Evolutionary conservation across 371 early-diverging fungal genomes (phyloP).

Genomic region (Polyrhizophydium stewartii): DNA sequence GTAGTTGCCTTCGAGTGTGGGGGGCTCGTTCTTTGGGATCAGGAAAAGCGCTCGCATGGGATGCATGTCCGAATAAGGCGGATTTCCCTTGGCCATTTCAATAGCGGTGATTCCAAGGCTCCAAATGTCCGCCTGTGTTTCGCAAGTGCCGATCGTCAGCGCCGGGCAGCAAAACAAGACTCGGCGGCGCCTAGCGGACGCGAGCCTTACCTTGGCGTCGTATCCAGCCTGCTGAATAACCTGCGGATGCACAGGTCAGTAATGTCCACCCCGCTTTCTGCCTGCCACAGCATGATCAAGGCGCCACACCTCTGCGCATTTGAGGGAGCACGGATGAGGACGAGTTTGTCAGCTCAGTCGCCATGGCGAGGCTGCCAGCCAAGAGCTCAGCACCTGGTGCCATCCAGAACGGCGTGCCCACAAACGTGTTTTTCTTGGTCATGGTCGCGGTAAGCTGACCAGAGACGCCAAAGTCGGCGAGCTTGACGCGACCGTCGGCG

Average conservation of each 20-base stretch:
- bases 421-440: conserved; percentile 96
- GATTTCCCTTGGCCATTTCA: conserved; percentile 72
- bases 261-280: neutral
- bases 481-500: conserved; percentile 75
- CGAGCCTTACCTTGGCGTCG: conserved; percentile 62
- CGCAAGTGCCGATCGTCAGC: too few species aligned
- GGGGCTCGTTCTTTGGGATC: conserved; percentile 91
- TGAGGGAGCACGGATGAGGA: neutral
- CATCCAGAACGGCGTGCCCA: conserved; percentile 99
- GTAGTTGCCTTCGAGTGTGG: conserved; percentile 68
- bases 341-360: too few species aligned
- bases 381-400: conserved; percentile 62
- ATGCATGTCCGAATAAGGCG: conserved; percentile 48
- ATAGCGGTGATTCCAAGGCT: conserved; percentile 97
- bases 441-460: conserved; percentile 87
- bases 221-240: conserved; percentile 96
- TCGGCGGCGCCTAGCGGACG: neutral
- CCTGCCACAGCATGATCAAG: too few species aligned
- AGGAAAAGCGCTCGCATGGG: conserved; percentile 74
- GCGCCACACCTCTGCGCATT: neutral
- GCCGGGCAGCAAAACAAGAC: neutral
- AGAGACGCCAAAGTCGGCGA: conserved; percentile 98
- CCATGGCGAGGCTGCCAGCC: neutral
- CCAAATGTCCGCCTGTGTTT: conserved; percentile 94
- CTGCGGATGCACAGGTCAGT: conserved; percentile 36